Base-by-base conservation (phyloP, 768 basidiomycete species). In the Calocybe gangraenosa region DNA sequence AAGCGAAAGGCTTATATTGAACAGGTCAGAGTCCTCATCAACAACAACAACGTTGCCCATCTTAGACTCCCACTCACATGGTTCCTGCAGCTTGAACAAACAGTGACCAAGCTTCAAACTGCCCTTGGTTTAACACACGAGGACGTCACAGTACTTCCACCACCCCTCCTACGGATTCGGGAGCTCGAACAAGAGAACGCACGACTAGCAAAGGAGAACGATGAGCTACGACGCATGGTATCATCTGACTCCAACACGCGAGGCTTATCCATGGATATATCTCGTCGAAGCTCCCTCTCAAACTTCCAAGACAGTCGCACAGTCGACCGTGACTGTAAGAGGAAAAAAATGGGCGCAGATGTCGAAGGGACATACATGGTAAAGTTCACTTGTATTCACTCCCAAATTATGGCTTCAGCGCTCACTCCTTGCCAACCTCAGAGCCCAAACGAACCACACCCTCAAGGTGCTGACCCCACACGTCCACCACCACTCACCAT, bases 1-100 rank as follows among this genome's bases (percentile, higher is more conserved):
- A 92, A 92, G 65, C 78, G 90, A 67, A 92, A 92, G 70, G 90
- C 90, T 9, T 92, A 92, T 71, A 91, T 92, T 59, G 88, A 92
- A 55, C 87, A 90, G 76, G 89, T 88, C 42, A 18, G 69, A 57
- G 20, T 30, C 44, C 11, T 32, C 19, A 10, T 14, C 6, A 8
- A n/a, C 20, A 4, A 18, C 36, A n/a, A 5, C 11, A 35, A n/a
- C 37, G 25, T 44, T 4, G 45, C 40, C 23, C 9, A 38, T 15
- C 14, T 42, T 46, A n/a, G 13, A 35, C 17, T 23, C 41, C 19
- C 40, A 40, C 21, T 21, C 37, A 50, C 23, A 35, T 35, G 13
- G 34, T 35, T 8, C 28, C 15, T 46, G 8, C 58, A 92, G 90
- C 75, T 92, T 48, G 89, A 92, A 55, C 81, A 86, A 61, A 91